phyloP scores from a whole-genome alignment of 2,329 filamentous ascomycete species.

The Seiridium unicorne region DNA sequence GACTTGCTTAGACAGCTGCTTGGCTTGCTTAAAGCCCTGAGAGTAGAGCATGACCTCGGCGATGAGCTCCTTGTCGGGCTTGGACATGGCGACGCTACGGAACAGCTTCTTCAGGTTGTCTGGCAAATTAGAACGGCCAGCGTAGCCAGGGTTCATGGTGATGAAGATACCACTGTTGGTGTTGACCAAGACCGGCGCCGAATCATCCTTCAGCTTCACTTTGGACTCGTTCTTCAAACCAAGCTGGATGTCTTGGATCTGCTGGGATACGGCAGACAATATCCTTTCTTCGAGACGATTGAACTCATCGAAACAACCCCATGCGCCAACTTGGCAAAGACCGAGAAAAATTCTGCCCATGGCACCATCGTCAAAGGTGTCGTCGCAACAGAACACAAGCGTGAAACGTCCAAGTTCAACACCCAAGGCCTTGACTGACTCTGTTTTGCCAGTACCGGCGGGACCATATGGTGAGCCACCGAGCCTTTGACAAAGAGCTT shows the following conservation, averaged over 20 bases:
- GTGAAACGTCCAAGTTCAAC: constrained; percentile 96
- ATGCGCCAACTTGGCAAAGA: constrained; percentile 98
- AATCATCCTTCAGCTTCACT: constrained; percentile 91
- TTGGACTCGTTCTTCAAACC: constrained; percentile 87
- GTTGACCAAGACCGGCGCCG: constrained; percentile 71
- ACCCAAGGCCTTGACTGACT: constrained; percentile 97
- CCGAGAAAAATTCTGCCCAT: constrained; percentile 99
- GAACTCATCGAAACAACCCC: constrained; percentile 99
- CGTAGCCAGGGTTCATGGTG: constrained; percentile 99
- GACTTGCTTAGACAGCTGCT: constrained; percentile 88
- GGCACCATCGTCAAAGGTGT: constrained; percentile 99
- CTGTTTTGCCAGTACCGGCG: constrained; percentile 97
- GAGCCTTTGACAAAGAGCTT: constrained; percentile 90
- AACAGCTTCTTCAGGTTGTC: constrained; percentile 99
- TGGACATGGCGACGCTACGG: constrained; percentile 99
- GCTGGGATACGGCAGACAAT: constrained; percentile 94
- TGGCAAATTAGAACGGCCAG: constrained; percentile 93
- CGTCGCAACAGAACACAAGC: constrained; percentile 98
- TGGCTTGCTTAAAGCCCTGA: constrained; percentile 96
- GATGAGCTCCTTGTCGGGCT: constrained; percentile 98
- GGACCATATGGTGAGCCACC: constrained; percentile 97
- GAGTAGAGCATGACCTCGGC: constrained; percentile 99
- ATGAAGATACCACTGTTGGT: constrained; percentile 98
- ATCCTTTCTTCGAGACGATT: constrained; percentile 98
- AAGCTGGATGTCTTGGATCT: constrained; percentile 98